A percentile compares a stretch with the other conserved stretches of the same genome.
These are phyloP conservation scores for Debaryomyces fabryi DNA, from an alignment of 1,139 yeast species.

Conservation along the genomic window DNA sequence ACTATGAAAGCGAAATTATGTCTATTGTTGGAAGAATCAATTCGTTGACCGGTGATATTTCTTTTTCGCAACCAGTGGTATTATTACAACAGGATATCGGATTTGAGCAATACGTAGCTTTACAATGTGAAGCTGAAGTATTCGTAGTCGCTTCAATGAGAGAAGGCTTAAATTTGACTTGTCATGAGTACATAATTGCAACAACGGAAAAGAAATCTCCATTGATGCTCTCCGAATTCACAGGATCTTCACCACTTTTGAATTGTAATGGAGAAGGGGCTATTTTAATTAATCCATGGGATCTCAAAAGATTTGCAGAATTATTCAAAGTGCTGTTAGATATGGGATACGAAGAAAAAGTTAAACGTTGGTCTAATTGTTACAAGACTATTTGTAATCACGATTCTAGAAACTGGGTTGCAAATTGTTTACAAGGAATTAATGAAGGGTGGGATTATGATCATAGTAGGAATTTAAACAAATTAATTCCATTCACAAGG, in stretches of 20 bases:
- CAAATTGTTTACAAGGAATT: slow-evolving; percentile 57
- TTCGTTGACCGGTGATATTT: slow-evolving; percentile 69
- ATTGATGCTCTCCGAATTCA: slow-evolving; percentile 84
- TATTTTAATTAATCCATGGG: slow-evolving; percentile 89
- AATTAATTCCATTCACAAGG: slow-evolving; percentile 29
- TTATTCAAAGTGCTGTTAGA: slow-evolving; percentile 63
- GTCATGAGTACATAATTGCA: slow-evolving; percentile 90
- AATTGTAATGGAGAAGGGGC: slow-evolving; percentile 60
- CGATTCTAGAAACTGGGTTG: slow-evolving; percentile 79
- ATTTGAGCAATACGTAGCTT: slow-evolving; percentile 85
- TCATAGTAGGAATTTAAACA: slow-evolving; percentile 28
- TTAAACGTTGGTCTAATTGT: slow-evolving; percentile 63
- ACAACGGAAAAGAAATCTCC: slow-evolving; percentile 77
- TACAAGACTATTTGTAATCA: slow-evolving; percentile 60
- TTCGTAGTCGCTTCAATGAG: slow-evolving; percentile 90
- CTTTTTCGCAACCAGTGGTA: slow-evolving; percentile 83
- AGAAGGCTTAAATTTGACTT: slow-evolving; percentile 95
- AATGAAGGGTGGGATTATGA: slow-evolving; percentile 67
- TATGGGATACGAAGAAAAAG: slow-evolving; percentile 62
- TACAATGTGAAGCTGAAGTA: slow-evolving; percentile 81
- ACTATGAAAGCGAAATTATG: slow-evolving; percentile 71
- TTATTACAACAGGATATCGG: slow-evolving; percentile 85
- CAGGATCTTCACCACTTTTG: slow-evolving; percentile 87
- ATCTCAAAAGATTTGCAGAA: slow-evolving; percentile 63
- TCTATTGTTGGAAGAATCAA: slow-evolving; percentile 85